Conservation (phyloP, 202 grass and related monocot species). For the Setaria viridis region DNA sequence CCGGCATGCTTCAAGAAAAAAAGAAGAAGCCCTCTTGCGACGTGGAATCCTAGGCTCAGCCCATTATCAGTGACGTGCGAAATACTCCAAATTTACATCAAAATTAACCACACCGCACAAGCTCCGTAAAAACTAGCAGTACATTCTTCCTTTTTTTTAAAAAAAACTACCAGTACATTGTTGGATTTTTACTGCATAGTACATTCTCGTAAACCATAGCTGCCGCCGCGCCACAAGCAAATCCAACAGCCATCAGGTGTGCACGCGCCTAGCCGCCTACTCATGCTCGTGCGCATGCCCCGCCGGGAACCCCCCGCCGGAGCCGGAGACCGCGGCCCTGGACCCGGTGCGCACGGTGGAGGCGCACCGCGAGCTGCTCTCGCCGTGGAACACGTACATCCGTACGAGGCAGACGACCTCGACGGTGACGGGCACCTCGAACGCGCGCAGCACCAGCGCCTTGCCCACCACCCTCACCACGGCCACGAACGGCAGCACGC, state of each 20-base stretch:
- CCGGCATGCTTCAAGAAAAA: no score
- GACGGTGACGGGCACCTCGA: slow-evolving; percentile 55
- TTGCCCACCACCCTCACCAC: slow-evolving; percentile 44
- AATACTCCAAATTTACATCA: no score
- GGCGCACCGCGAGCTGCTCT: slow-evolving; percentile 56
- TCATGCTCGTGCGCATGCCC: slow-evolving; percentile 1
- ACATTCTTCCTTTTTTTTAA: no score
- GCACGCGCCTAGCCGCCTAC: neutral
- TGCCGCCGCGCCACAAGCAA: neutral
- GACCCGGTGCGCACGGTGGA: slow-evolving; percentile 26
- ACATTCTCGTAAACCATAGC: no score
- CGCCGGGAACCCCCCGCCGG: slow-evolving; percentile 1
- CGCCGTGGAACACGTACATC: slow-evolving; percentile 42
- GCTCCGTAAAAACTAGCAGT: no score
- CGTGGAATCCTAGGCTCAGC: no score
- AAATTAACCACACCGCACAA: no score
- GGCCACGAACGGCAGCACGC: slow-evolving; percentile 55
- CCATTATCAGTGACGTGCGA: no score
- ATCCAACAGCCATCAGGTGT: neutral
- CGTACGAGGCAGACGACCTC: slow-evolving; percentile 48
- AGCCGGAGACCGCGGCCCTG: neutral
- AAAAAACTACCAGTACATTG: no score
- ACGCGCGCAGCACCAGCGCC: slow-evolving; percentile 49
- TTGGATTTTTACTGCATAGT: neutral
- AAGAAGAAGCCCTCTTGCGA: no score